Conservation (phyloP, 305 asterid genomes). For the Fraxinus angustifolia region DNA sequence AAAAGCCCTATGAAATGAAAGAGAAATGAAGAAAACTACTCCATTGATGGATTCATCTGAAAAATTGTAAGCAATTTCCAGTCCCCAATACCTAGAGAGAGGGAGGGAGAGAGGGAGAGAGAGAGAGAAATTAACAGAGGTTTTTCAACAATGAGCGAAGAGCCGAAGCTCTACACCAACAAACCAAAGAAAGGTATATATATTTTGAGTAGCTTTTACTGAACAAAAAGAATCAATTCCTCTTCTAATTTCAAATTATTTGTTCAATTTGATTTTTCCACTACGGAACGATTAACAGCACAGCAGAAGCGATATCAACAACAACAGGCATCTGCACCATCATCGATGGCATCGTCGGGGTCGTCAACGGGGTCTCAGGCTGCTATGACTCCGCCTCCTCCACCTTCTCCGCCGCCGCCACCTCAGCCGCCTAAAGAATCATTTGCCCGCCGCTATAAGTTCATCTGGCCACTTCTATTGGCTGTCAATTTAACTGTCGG, state of each 20-base stretch:
- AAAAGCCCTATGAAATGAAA: background rate
- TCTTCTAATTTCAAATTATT: background rate
- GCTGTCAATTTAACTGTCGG: conserved; percentile 68
- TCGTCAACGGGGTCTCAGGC: conserved; percentile 40
- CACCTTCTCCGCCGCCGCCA: conserved; percentile 28
- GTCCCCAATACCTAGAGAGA: background rate
- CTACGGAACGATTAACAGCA: conserved; percentile 28
- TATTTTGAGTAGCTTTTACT: background rate
- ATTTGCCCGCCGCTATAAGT: conserved; percentile 59
- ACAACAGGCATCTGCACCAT: conserved; percentile 23
- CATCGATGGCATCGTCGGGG: conserved; percentile 40
- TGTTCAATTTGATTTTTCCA: background rate
- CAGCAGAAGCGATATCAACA: conserved; percentile 40
- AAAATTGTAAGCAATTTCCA: background rate
- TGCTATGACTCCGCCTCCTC: conserved; percentile 29
- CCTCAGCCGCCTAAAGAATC: conserved; percentile 51
- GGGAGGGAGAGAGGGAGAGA: background rate
- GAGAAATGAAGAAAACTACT: background rate
- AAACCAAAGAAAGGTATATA: conserved; percentile 58
- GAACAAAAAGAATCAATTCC: background rate
- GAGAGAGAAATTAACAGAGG: conserved; percentile 9
- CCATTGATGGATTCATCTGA: background rate
- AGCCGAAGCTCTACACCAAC: conserved; percentile 47
- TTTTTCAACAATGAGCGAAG: conserved; percentile 41
- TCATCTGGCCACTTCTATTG: conserved; percentile 65